Conservation (phyloP, 2,329 filamentous ascomycete genomes). For the Epichloe typhina region DNA sequence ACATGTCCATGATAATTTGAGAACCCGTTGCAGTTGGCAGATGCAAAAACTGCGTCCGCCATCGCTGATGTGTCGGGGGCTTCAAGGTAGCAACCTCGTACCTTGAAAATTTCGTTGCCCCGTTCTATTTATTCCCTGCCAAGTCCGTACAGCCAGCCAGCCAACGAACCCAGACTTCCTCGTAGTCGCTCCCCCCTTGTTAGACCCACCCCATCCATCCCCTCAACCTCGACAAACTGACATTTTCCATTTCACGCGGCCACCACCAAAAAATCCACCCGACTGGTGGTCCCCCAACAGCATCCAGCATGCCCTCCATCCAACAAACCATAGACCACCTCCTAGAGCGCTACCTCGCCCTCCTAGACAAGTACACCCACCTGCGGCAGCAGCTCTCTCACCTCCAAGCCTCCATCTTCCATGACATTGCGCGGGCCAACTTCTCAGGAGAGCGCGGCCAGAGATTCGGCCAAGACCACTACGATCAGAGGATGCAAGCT, state of each 20-base stretch:
- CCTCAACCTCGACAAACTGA: too few species aligned
- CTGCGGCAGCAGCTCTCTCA: constrained; percentile 41
- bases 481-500: constrained; percentile 62
- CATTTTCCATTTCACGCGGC: too few species aligned
- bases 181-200: too few species aligned
- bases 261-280: background rate
- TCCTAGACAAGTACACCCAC: constrained; percentile 53
- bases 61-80: too few species aligned
- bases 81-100: too few species aligned
- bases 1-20: background rate
- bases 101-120: too few species aligned
- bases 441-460: constrained; percentile 51
- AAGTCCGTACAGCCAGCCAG: too few species aligned
- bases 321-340: constrained; percentile 44
- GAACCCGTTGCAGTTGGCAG: background rate
- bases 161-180: too few species aligned
- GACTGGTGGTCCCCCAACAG: background rate
- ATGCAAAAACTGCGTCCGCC: too few species aligned
- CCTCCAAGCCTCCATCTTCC: constrained; percentile 42
- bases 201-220: too few species aligned
- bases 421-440: constrained; percentile 59
- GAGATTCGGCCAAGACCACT: constrained; percentile 56
- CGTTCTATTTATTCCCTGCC: too few species aligned
- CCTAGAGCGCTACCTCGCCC: constrained; percentile 49
- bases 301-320: constrained; percentile 2